These are phyloP conservation scores for Mycena crocata DNA, from an alignment of 768 basidiomycete genomes.

Conservation along the genomic window DNA sequence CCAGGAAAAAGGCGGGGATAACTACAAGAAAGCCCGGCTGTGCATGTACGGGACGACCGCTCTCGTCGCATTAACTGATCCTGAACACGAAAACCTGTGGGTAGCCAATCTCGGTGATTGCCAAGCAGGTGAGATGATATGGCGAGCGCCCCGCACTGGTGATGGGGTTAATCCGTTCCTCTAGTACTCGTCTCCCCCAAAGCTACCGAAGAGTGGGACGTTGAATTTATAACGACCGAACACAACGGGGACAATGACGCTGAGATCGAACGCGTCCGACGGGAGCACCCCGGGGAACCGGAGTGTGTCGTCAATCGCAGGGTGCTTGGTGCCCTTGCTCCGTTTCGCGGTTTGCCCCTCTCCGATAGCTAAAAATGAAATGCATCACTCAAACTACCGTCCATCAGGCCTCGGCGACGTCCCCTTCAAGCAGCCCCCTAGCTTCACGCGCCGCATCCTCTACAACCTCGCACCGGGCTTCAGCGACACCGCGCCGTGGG, in stretches of 20 bases:
- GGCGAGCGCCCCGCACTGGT: slow-evolving; percentile 6
- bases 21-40: slow-evolving; percentile 73
- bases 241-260: slow-evolving; percentile 79
- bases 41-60: slow-evolving; percentile 88
- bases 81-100: slow-evolving; percentile 77
- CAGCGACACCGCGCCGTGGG: slow-evolving; percentile 71
- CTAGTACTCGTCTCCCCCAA: slow-evolving; percentile 65
- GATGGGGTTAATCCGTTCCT: slow-evolving; percentile 18
- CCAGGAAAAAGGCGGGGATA: slow-evolving; percentile 64
- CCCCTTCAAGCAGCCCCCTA: slow-evolving; percentile 80
- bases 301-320: slow-evolving; percentile 75
- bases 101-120: slow-evolving; percentile 86
- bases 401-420: slow-evolving; percentile 72
- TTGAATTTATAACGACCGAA: slow-evolving; percentile 68
- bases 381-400: neutral
- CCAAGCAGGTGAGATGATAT: slow-evolving; percentile 69
- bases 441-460: slow-evolving; percentile 72
- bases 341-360: slow-evolving; percentile 71
- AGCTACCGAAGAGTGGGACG: slow-evolving; percentile 63
- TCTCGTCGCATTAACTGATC: slow-evolving; percentile 78
- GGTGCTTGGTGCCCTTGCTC: slow-evolving; percentile 82
- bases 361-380: slow-evolving; percentile 5
- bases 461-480: slow-evolving; percentile 75
- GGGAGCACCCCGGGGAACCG: slow-evolving; percentile 76
- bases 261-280: slow-evolving; percentile 72